Evolutionary conservation across 2,329 filamentous ascomycete genomes (phyloP), one percentile per base, ranked within the genome.

Genomic region (Monilinia laxa): DNA sequence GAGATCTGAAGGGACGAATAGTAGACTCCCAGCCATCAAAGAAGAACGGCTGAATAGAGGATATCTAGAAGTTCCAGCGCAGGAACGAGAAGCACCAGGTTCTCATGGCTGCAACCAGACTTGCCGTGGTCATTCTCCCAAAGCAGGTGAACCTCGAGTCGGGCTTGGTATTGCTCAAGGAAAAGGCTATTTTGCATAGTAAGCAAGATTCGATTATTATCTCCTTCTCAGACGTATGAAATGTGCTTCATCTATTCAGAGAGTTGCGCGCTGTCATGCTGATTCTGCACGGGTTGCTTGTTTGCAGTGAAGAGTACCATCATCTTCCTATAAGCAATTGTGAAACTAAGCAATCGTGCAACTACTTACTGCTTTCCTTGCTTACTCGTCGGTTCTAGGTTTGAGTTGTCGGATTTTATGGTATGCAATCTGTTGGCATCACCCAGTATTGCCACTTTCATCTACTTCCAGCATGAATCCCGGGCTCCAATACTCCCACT

Each of bases 401-500:
- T 5, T 51, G 47, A 23, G 57, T 20, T 62, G 35, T 38, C 16
- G 38, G 5, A 53, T 60, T 23, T 23, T 3, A 35, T 51, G 45
- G 47, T 25, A 51, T 62, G 40, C 35, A 49, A 28, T 23, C n/a
- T 62, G 23, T n/a, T 18, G 4, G 54, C 23, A 12, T 71, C 66
- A 70, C 40, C 56, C 62, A 28, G 38, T 14, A 57, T 70, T 71
- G 45, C 28, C 64, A 55, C 66, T 55, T 25, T 72, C 71, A 31
- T 73, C 68, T 40, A 69, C 68, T 58, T 76, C 75, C 20, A 77
- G 71, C 75, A 93, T 91, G 69, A 90, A 91, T 0, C 89, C 87
- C 0, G 91, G 91, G 68, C 87, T 91, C 95, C 95, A 99, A 74
- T 97, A 99, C 78, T 98, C 93, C 78, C 89, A 93, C 80, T 98